phyloP scores from a whole-genome alignment of 495 filamentous ascomycete species.

The Neurospora intermedia region DNA sequence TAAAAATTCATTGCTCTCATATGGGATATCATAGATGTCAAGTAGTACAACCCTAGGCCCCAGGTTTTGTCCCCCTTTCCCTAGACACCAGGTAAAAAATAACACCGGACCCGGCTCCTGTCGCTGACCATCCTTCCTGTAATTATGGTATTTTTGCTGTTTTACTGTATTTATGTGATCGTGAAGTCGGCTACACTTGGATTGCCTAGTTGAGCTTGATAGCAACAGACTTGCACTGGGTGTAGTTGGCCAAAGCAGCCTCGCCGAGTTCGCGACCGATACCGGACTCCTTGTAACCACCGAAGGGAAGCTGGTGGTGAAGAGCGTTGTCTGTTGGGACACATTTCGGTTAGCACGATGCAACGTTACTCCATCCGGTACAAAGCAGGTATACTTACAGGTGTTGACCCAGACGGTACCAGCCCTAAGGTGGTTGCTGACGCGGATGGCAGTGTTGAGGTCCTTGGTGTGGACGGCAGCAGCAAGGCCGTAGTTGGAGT shows the following conservation, averaged over 20 bases:
- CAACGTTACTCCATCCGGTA: not conserved
- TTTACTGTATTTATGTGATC: not conserved
- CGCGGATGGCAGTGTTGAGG: constrained; percentile 85
- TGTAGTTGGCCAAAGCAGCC: constrained; percentile 87
- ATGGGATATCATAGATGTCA: not conserved
- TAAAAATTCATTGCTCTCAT: not conserved
- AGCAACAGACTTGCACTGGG: constrained; percentile 55
- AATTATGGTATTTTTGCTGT: not conserved
- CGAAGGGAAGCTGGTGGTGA: constrained; percentile 67
- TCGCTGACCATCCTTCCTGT: not conserved
- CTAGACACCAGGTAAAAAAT: not conserved
- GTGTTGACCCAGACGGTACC: constrained; percentile 93
- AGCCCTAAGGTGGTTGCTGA: constrained; percentile 69
- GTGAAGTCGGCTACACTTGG: not conserved
- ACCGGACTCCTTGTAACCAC: constrained; percentile 88
- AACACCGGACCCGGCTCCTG: not conserved
- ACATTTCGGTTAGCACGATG: not conserved
- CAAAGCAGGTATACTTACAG: constrained; percentile 36
- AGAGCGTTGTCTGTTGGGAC: constrained; percentile 54
- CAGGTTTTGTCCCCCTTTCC: not conserved
- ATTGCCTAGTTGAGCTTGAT: constrained; percentile 21
- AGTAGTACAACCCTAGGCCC: not conserved
- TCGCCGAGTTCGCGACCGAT: constrained; percentile 92
- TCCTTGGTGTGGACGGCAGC: constrained; percentile 87
- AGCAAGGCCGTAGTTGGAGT: constrained; percentile 77